Base-by-base conservation (phyloP, 139 green algal genomes). In the Coelastrella sp. region DNA sequence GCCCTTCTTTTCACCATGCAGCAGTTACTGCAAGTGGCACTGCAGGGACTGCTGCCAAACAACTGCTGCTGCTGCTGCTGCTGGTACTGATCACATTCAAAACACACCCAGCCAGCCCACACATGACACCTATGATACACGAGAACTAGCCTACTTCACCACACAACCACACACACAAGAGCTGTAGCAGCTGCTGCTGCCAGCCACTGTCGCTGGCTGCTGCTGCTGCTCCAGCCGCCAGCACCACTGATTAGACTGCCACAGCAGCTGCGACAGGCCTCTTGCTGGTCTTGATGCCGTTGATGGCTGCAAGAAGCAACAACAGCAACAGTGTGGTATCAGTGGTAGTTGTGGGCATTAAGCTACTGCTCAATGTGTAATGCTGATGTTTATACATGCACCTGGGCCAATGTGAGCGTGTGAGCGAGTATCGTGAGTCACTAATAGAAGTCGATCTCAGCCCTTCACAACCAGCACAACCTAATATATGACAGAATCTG, bases 241-340 rank as follows among this genome's bases (percentile, higher is more conserved):
- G 7, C 71, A 77, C 5, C 22, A 80, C 54, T 83, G 76, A 75
- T 86, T 56, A 85, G 3, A 32, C 76, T 64, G 87, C 87, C 78
- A 87, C 88, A 57, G 88, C 59, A 19, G n/a, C 61, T 20, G 79
- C 68, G 32, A 86, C 92, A 13, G 92, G 92, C 8, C 77, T 91
- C 93, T 95, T 95, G 91, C 85, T 93, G 57, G 78, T 88, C 93
- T 96, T 96, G 91, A 96, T 96, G 71, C 94, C 94, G 3, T 86
- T 80, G 83, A 96, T 96, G 77, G 94, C 93, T 95, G 92, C 60
- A 88, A 56, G 11, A 80, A 80, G 13, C 57, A 47, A 47, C 32
- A 47, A 1, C 32, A 47, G 32, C 32, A 47, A 47, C 32, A 47
- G 32, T 47, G 32, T 47, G 32, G 32, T 47, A 47, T 47, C 32